Conservation (phyloP, 2,329 filamentous ascomycete species). For the Diaporthe sp. region DNA sequence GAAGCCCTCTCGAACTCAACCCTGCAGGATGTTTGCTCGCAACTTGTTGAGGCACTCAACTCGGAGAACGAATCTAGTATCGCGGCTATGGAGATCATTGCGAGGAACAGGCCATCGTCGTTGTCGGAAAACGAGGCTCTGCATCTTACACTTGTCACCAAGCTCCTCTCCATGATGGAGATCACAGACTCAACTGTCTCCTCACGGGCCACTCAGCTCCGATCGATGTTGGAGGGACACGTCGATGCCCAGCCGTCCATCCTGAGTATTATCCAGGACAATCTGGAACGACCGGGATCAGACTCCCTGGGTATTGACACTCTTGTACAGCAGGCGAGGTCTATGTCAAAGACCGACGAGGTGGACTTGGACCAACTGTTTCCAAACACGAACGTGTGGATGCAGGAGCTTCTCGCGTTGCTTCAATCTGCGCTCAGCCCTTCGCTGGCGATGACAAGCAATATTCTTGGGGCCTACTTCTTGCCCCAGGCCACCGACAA, state of each 20-base stretch:
- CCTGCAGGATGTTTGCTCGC: conserved; percentile 47
- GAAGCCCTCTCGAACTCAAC: conserved; percentile 53
- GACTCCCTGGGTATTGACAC: conserved; percentile 68
- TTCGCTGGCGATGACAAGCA: conserved; percentile 80
- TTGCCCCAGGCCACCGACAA: conserved; percentile 55
- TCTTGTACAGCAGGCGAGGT: conserved; percentile 61
- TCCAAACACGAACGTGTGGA: conserved; percentile 76
- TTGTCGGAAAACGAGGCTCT: conserved; percentile 59
- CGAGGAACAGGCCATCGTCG: conserved; percentile 57
- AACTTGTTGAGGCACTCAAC: conserved; percentile 46
- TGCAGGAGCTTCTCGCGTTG: conserved; percentile 68
- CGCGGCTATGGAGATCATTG: conserved; percentile 61
- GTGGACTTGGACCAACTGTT: conserved; percentile 64
- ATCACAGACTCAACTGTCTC: conserved; percentile 55
- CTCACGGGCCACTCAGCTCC: conserved; percentile 57
- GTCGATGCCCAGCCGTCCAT: conserved; percentile 58
- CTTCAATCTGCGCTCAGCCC: conserved; percentile 66
- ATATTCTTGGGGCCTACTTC: conserved; percentile 77
- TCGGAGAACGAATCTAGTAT: conserved; percentile 50
- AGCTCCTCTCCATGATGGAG: conserved; percentile 67
- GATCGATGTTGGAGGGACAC: conserved; percentile 59
- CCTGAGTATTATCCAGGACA: conserved; percentile 65
- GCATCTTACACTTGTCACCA: conserved; percentile 64
- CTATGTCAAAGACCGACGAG: conserved; percentile 52
- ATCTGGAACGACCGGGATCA: conserved; percentile 62